These are phyloP conservation scores for Penicillium sp. DNA, from an alignment of 2,329 filamentous ascomycete genomes.

Conservation along the genomic window DNA sequence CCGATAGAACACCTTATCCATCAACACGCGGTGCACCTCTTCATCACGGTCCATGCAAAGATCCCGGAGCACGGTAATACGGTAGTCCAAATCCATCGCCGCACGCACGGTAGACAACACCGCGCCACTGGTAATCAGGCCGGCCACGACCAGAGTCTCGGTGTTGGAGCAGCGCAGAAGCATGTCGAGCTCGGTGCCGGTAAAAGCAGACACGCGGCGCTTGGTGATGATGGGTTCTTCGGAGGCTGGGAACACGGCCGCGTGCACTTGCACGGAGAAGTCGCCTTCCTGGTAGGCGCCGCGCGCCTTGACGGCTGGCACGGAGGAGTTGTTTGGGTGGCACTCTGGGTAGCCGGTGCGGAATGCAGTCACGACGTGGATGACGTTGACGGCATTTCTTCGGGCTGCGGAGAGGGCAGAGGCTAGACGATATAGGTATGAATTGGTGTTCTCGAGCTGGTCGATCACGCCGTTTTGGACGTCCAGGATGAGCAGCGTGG, in stretches of 20 bases:
- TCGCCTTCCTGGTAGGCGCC: conserved; percentile 28
- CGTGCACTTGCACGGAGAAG: conserved; percentile 19
- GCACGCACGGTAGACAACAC: conserved; percentile 40
- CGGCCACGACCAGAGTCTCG: conserved; percentile 33
- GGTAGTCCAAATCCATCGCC: conserved; percentile 39
- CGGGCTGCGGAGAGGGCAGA: conserved; percentile 26
- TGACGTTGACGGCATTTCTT: conserved; percentile 25
- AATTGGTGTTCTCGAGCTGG: conserved; percentile 15
- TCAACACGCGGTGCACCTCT: conserved; percentile 34
- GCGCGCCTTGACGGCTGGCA: conserved; percentile 15
- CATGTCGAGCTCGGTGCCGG: conserved; percentile 36
- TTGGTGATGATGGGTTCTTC: conserved; percentile 36
- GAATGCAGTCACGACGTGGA: conserved; percentile 37
- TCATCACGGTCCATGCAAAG: conserved; percentile 36
- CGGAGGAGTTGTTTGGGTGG: conserved; percentile 24
- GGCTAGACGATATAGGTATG: conserved; percentile 28
- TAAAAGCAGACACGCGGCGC: conserved; percentile 38
- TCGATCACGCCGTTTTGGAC: conserved; percentile 33
- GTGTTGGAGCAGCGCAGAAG: conserved; percentile 31
- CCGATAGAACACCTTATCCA: conserved; percentile 34
- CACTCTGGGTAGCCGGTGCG: conserved; percentile 33
- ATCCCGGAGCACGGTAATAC: conserved; percentile 35
- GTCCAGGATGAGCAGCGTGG: conserved; percentile 39
- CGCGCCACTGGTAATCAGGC: conserved; percentile 37
- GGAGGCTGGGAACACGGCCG: conserved; percentile 16